Percentiles rank a stretch among this genome's conserved stretches.
Evolutionary conservation across 2,329 filamentous ascomycete species (phyloP).

Genomic region (Moelleriella libera): DNA sequence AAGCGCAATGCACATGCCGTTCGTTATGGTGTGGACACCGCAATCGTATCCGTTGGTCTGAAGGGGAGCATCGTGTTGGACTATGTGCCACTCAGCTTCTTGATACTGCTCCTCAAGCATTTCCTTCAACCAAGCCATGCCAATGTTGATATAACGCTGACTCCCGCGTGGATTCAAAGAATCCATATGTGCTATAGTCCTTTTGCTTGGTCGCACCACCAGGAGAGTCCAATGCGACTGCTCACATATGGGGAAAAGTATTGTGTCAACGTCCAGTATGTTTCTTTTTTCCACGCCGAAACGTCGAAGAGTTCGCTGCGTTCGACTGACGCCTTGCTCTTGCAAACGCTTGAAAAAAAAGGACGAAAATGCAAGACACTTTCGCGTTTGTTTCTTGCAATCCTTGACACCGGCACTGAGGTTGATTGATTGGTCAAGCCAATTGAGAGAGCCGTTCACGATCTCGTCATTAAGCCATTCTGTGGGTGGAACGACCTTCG

Average conservation of each 20-base stretch:
- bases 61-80: slow-evolving; percentile 31
- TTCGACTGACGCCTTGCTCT: slow-evolving; percentile 29
- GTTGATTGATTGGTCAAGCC: slow-evolving; percentile 46
- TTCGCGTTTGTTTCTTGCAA: slow-evolving; percentile 32
- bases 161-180: slow-evolving; percentile 36
- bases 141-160: slow-evolving; percentile 23
- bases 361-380: slow-evolving; percentile 48
- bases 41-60: slow-evolving; percentile 62
- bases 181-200: slow-evolving; percentile 55
- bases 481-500: slow-evolving; percentile 38
- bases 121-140: slow-evolving; percentile 40
- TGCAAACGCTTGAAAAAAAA: slow-evolving; percentile 48
- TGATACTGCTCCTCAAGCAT: slow-evolving; percentile 40
- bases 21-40: slow-evolving; percentile 64
- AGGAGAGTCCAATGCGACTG: slow-evolving; percentile 58
- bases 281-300: slow-evolving; percentile 43
- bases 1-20: slow-evolving; percentile 48
- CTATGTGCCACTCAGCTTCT: slow-evolving; percentile 43
- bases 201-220: slow-evolving; percentile 46
- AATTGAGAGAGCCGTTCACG: slow-evolving; percentile 51
- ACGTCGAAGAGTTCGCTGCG: slow-evolving; percentile 42
- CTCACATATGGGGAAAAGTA: slow-evolving; percentile 57
- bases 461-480: slow-evolving; percentile 68
- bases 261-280: slow-evolving; percentile 48
- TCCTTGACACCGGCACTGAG: slow-evolving; percentile 36